Percentiles rank a stretch among this genome's conserved stretches.
These are phyloP conservation scores for Sugiyamaella valdiviana DNA, from an alignment of 805 yeast species.

Conservation along the genomic window DNA sequence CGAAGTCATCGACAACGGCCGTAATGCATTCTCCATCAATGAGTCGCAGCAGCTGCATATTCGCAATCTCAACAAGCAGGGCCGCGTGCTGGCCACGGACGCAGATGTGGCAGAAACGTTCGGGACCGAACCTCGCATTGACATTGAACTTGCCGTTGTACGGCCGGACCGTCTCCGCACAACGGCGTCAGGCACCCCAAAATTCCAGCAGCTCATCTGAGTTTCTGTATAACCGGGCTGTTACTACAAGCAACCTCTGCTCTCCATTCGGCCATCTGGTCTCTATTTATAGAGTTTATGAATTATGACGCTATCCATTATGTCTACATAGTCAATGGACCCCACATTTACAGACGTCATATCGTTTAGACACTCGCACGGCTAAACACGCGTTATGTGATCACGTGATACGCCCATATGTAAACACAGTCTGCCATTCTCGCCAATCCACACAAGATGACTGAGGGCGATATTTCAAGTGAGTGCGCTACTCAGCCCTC, in stretches of 20 bases:
- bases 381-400: too few species aligned
- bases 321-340: too few species aligned
- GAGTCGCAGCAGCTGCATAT: slow-evolving; percentile 34
- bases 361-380: too few species aligned
- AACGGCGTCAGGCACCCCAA: slow-evolving; percentile 1
- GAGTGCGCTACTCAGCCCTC: too few species aligned
- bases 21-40: slow-evolving; percentile 58
- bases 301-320: too few species aligned
- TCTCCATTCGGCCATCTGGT: too few species aligned
- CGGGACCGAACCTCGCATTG: slow-evolving; percentile 33
- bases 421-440: too few species aligned
- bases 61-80: slow-evolving; percentile 29
- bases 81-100: slow-evolving; percentile 38
- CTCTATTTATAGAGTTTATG: too few species aligned
- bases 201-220: slow-evolving; percentile 5
- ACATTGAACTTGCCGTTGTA: slow-evolving; percentile 30
- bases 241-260: too few species aligned
- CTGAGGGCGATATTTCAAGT: not conserved
- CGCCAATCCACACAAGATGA: too few species aligned
- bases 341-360: too few species aligned
- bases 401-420: too few species aligned
- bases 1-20: slow-evolving; percentile 76
- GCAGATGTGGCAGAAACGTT: slow-evolving; percentile 44
- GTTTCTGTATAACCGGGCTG: not conserved
- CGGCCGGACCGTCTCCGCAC: slow-evolving; percentile 1